These are phyloP conservation scores for Apiotrichum montevideense DNA, from an alignment of 1,284 basidiomycete genomes.

Conservation along the genomic window DNA sequence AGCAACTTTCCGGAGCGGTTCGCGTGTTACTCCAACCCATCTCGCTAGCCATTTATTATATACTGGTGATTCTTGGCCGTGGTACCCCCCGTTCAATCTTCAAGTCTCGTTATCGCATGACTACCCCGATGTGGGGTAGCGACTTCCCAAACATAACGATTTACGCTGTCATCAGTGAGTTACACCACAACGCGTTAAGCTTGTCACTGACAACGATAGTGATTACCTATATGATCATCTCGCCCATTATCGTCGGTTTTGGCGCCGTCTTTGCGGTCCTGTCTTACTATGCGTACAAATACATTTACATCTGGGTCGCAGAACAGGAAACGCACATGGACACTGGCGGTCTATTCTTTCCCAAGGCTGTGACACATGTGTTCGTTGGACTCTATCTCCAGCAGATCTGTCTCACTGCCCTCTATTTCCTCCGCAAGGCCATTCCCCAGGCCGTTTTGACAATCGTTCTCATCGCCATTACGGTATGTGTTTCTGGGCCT, in stretches of 20 bases:
- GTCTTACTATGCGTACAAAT: constrained; percentile 83
- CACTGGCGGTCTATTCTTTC: constrained; percentile 93
- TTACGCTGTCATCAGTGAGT: constrained; percentile 68
- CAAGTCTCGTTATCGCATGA: constrained; percentile 44
- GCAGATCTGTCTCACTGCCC: constrained; percentile 66
- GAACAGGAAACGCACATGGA: constrained; percentile 68
- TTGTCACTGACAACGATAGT: constrained; percentile 36
- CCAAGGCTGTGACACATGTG: constrained; percentile 83
- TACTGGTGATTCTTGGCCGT: constrained; percentile 55
- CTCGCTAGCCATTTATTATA: constrained; percentile 59
- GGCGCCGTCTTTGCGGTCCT: constrained; percentile 74
- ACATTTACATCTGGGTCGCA: constrained; percentile 71
- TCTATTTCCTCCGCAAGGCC: constrained; percentile 79
- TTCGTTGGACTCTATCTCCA: constrained; percentile 91
- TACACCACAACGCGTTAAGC: background rate
- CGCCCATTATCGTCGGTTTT: constrained; percentile 90
- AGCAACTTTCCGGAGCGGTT: constrained; percentile 44
- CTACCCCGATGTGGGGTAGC: constrained; percentile 64
- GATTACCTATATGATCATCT: constrained; percentile 80
- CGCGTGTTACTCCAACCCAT: constrained; percentile 57
- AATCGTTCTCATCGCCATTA: constrained; percentile 73
- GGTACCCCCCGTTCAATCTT: constrained; percentile 49
- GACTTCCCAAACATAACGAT: constrained; percentile 65
- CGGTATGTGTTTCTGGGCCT: constrained; percentile 51
- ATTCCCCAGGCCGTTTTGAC: constrained; percentile 71